A percentile compares a stretch with the other conserved stretches of the same genome.
Evolutionary conservation across 805 yeast genomes (phyloP).

Genomic region (Candida chilensis): DNA sequence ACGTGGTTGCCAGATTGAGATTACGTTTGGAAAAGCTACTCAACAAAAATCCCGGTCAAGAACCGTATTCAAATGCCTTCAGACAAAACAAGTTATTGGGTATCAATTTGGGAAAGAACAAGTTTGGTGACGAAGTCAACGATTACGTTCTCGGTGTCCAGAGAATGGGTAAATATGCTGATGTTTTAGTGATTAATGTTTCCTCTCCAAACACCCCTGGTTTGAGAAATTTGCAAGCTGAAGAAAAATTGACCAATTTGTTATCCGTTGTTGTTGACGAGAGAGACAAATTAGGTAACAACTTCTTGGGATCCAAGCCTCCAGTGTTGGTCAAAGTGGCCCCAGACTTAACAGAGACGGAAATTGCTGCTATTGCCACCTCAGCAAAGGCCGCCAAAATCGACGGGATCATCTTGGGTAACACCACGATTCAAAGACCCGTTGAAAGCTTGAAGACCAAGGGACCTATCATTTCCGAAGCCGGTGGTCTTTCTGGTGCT

Average conservation of each 20-base stretch:
- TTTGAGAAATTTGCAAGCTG: conserved; percentile 76
- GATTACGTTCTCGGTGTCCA: conserved; percentile 84
- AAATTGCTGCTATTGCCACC: conserved; percentile 72
- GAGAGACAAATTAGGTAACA: conserved; percentile 42
- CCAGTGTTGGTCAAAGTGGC: conserved; percentile 89
- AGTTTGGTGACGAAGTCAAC: conserved; percentile 79
- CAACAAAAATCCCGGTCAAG: conserved; percentile 9
- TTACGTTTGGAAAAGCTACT: conserved; percentile 44
- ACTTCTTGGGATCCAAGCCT: conserved; percentile 42
- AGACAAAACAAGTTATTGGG: conserved; percentile 61
- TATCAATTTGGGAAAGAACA: conserved; percentile 87
- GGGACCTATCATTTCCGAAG: conserved; percentile 36
- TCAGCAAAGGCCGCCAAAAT: conserved; percentile 70
- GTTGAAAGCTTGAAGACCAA: conserved; percentile 38
- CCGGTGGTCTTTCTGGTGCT: conserved; percentile 90
- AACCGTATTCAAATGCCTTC: conserved; percentile 36
- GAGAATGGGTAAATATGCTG: conserved; percentile 76
- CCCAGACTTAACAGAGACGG: conserved; percentile 80
- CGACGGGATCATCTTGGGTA: conserved; percentile 89
- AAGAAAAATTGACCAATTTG: conserved; percentile 59
- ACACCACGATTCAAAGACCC: conserved; percentile 88
- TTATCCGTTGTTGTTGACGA: conserved; percentile 61
- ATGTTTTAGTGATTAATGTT: conserved; percentile 82
- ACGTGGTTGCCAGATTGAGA: conserved; percentile 59
- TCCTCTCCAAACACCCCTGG: conserved; percentile 98